Evolutionary conservation across 140 eudicot species (phyloP), one percentile per base, ranked within the genome.

Genomic region (Oenanthe javanica): DNA sequence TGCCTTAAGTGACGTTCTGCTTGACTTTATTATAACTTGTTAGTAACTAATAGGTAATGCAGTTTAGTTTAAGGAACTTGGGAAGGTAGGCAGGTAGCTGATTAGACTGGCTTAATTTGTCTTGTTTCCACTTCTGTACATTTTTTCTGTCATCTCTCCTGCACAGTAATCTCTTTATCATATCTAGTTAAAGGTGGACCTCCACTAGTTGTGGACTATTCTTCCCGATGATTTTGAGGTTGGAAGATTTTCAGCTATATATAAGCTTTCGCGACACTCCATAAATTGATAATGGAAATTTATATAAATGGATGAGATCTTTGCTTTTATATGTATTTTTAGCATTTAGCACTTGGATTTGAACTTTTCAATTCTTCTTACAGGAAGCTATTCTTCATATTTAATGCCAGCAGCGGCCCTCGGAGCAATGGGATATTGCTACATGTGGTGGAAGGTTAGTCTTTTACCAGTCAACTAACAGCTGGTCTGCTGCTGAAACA

Each of bases 401-500:
- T 84, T 93, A 84, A 73, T 93, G 86, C 98, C 98, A 75, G 97
- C 97, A 73, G 97, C 93, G n/a, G 97, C 98, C 43, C 50, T 89
- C 77, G 98, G 98, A 77, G 97, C 98, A 52, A 88, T 89, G 98
- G 98, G 98, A 54, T 93, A 93, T 72, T 93, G 98, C 79, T 93
- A 93, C 83, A 91, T 93, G 96, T 88, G 97, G 98, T 93, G 97
- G 97, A 93, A 91, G 95, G 98, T 82, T 83, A 87, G 79, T 47
- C 54, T 46, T 6, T 82, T 55, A 61, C 61, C 73, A 48, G 15
- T 51, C 38, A 51, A 72, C 27, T 71, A 50, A 23, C 76, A 40
- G 50, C 50, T 18, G 11, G 76, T 25, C 71, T 50, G 45, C 78
- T 70, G n/a, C 51, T 72, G 64, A 66, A 27, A 78, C 76, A 4